Base-by-base conservation (phyloP, 805 yeast species). In the Sugiyamaella mastotermitis region DNA sequence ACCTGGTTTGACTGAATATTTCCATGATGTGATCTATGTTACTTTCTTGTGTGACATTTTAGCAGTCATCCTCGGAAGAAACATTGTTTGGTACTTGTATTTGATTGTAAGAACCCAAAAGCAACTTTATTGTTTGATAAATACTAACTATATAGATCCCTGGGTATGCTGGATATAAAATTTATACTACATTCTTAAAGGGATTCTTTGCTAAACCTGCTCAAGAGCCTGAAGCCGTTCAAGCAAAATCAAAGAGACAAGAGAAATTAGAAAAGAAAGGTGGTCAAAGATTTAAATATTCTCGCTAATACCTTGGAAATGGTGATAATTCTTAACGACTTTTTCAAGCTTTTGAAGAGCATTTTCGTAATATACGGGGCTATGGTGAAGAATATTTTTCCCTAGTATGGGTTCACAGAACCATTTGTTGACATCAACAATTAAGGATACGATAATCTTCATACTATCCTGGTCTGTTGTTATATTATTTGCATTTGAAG, bases 21-120 rank as follows among this genome's bases (percentile, higher is more conserved):
- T 81, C 66, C 78, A 78, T 53, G 92, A 83, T 52, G 56, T 80
- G 9, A 62, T 83, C 42, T 82, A 82, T 52, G 56, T 82, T 32
- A 80, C 87, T 2, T 69, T 80, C 70, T 49, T 71, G 15, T 64
- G 76, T 46, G 76, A 77, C 46, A 38, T 79, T 1, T 58, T 79
- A 36, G 71, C 76, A 64, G 49, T 74, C 4, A 16, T 74, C 0
- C 50, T 72, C 25, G 87, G 87, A 4, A 55, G 72, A 30, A 73
- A 73, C 54, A 68, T 69, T 51, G 76, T 74, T 6, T 83, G 86
- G 86, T 66, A 65, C 49, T 41, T 78, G 25, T 69, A 67, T 47
- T 41, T 62, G n/a, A 54, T 62, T 8, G 56, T 59, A 43, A 35
- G 60, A 46, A 6, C 10, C 13, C 40, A 18, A 33, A 36, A 11